A percentile compares a stretch with the other conserved stretches of the same genome.
These are phyloP conservation scores for Capsicum chinense DNA, from an alignment of 257 asterid species.

Conservation along the genomic window DNA sequence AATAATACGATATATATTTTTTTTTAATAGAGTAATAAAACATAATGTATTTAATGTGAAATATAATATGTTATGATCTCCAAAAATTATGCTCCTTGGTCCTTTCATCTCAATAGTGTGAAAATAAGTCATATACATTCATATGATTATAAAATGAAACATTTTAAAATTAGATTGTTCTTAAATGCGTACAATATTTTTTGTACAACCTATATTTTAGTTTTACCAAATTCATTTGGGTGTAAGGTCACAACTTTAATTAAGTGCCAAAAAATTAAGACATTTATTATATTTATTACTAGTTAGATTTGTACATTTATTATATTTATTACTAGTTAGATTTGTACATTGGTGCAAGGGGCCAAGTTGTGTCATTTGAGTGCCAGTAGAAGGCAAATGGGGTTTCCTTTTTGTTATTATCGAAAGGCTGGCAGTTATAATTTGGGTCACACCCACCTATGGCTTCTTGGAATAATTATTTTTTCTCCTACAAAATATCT, in stretches of 20 bases:
- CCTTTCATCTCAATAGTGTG: not conserved
- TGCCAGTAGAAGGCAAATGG: not conserved
- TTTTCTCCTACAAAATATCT: too few relatives aligned
- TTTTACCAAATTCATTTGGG: not conserved
- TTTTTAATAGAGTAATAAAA: too few relatives aligned
- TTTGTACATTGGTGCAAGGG: not conserved
- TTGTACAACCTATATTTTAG: too few relatives aligned
- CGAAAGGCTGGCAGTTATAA: slow-evolving; percentile 16
- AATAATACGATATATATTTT: not conserved
- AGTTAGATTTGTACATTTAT: not conserved
- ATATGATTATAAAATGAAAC: too few relatives aligned
- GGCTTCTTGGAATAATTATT: not conserved
- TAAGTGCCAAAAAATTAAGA: not conserved
- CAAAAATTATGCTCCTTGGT: too few relatives aligned
- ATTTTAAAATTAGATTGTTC: too few relatives aligned
- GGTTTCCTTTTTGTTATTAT: not conserved
- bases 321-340: not conserved
- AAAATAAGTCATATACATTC: too few relatives aligned
- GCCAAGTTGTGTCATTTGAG: slow-evolving; percentile 9
- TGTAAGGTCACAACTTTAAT: not conserved
- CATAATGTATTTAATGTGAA: too few relatives aligned
- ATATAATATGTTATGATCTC: not conserved
- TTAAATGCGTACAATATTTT: too few relatives aligned
- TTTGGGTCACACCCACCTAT: not conserved
- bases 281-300: not conserved